Evolutionary conservation across 768 basidiomycete species (phyloP), one percentile per base, ranked within the genome.

Genomic region (Calocybe gangraenosa): DNA sequence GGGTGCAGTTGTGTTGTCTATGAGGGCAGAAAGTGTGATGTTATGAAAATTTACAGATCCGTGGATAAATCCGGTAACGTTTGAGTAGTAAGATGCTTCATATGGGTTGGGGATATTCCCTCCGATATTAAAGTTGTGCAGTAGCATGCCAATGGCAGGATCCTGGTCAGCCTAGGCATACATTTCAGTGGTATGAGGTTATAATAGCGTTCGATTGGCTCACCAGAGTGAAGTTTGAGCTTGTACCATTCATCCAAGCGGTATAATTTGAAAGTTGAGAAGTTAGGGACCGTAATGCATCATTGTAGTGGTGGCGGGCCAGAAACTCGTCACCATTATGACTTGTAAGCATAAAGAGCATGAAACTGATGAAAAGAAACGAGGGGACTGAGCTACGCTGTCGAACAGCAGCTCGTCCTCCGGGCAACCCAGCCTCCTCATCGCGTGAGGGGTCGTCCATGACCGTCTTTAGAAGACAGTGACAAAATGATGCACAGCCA

Each of bases 311-410:
- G 53, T 75, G 78, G 47, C 79, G 69, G 13, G 76, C 74, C 3
- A 81, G 65, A 47, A 76, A 78, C 57, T 86, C 84, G 54, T 87
- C 86, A 6, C 77, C 74, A 48, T 75, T 82, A 48, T 84, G 81
- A 54, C 81, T 88, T 37, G 83, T 86, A 62, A 91, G 76, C 78
- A 91, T 74, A 64, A 85, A 89, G 20, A 91, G 68, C 58, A 89
- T 71, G 47, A 91, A 77, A 53, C 73, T 75, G 44, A 90, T 69
- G 67, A 92, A 80, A 28, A 91, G 70, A 53, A 92, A 78, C 5
- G 84, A 81, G 1, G 87, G 77, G 32, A 90, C 65, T 1, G 85
- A 82, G 61, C 76, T 78, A 20, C 84, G 75, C 43, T 63, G 73
- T 17, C 69, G 73, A 22, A 66, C 64, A 11, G 62, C 52, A 31